Evolutionary conservation across 1,284 basidiomycete genomes (phyloP).

Genomic region (Hypsizygus ulmarius): DNA sequence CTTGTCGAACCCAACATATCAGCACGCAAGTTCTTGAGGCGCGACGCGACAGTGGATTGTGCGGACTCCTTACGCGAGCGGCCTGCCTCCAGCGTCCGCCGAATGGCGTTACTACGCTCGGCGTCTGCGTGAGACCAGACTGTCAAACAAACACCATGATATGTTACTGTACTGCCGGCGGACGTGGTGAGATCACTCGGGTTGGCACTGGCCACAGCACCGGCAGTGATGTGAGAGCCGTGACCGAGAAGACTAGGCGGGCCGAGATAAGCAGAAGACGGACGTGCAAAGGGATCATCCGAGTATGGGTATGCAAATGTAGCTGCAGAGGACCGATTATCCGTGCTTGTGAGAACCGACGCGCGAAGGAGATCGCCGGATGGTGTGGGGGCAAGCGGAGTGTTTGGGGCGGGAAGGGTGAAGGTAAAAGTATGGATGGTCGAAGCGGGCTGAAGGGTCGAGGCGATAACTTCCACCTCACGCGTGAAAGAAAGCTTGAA

Average conservation of each 20-base stretch:
- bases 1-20: constrained; percentile 43
- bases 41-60: constrained; percentile 64
- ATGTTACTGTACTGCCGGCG: constrained; percentile 57
- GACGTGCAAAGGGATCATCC: constrained; percentile 72
- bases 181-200: constrained; percentile 37
- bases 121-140: constrained; percentile 94
- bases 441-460: constrained; percentile 85
- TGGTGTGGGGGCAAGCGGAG: constrained; percentile 63
- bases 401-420: constrained; percentile 68
- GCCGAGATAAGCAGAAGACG: constrained; percentile 75
- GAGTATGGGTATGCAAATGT: constrained; percentile 68
- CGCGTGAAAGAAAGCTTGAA: constrained; percentile 80
- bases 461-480: constrained; percentile 93
- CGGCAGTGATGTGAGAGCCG: constrained; percentile 38
- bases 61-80: constrained; percentile 76
- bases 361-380: constrained; percentile 71
- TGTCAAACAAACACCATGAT: constrained; percentile 87
- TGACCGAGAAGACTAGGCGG: constrained; percentile 58
- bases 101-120: constrained; percentile 77
- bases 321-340: constrained; percentile 58
- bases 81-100: constrained; percentile 75
- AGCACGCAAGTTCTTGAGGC: constrained; percentile 61
- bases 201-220: constrained; percentile 36
- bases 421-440: constrained; percentile 95
- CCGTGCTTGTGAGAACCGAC: constrained; percentile 61